phyloP scores from a whole-genome alignment of 495 filamentous ascomycete species.

The Trichoderma parareesei region DNA sequence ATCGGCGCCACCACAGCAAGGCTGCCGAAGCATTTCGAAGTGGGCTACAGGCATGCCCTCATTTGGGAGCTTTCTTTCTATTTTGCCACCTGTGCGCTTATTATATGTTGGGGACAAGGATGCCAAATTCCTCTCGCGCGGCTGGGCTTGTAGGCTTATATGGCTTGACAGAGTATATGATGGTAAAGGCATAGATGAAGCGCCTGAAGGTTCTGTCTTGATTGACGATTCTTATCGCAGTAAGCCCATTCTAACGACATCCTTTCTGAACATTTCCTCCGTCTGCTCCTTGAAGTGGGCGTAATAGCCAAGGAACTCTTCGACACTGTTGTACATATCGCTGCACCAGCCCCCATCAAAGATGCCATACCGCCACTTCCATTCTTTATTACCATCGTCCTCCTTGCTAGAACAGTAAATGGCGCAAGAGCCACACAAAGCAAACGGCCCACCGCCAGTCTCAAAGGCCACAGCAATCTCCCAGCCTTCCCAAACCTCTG shows the following conservation, averaged over 20 bases:
- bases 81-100: no score
- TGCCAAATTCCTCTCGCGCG: no score
- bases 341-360: background rate
- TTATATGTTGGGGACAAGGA: no score
- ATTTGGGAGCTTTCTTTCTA: no score
- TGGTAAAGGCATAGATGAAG: background rate
- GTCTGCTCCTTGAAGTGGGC: background rate
- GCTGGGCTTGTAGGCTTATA: no score
- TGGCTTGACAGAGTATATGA: no score
- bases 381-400: background rate
- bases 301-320: background rate
- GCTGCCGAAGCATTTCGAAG: no score
- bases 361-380: conserved; percentile 2
- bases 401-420: background rate
- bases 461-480: background rate
- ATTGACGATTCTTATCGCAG: background rate
- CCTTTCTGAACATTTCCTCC: background rate
- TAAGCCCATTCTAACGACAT: background rate
- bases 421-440: background rate
- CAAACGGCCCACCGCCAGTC: background rate
- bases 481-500: background rate
- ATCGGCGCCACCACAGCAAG: no score
- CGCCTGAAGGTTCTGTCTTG: background rate
- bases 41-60: no score
- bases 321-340: background rate